phyloP scores from a whole-genome alignment of 768 basidiomycete genomes.

The Suillus spraguei region DNA sequence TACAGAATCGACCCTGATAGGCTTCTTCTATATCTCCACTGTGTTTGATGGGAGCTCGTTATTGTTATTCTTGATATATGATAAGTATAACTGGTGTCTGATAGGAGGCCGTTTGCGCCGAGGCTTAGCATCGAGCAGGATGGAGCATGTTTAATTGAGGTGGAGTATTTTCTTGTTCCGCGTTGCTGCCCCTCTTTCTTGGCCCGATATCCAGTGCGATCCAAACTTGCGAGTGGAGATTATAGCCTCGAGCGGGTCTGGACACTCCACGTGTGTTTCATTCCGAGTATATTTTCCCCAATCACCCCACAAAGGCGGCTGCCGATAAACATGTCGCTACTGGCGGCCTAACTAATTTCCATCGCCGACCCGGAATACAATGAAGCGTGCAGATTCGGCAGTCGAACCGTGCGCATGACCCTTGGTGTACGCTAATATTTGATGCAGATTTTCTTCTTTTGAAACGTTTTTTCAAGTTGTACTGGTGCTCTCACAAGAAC shows the following conservation, averaged over 20 bases:
- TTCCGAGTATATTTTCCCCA: background rate
- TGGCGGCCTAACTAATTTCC: no score
- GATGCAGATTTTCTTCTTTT: background rate
- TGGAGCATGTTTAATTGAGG: background rate
- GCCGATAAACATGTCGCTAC: background rate
- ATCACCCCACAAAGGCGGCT: background rate
- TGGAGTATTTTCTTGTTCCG: background rate
- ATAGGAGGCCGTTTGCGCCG: background rate
- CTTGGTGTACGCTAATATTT: background rate
- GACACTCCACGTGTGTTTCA: background rate
- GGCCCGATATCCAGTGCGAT: background rate
- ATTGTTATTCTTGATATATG: background rate
- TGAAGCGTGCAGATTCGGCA: background rate
- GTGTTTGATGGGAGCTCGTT: background rate
- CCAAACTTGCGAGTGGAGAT: background rate
- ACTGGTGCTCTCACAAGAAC: conserved; percentile 1
- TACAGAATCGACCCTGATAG: background rate
- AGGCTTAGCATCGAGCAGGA: background rate
- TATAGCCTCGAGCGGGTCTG: background rate
- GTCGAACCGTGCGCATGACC: no score
- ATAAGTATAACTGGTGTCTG: background rate
- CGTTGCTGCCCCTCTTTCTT: background rate
- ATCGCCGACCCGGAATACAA: background rate
- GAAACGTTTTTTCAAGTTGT: background rate
- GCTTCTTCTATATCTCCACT: conserved; percentile 4